phyloP scores from a whole-genome alignment of 805 yeast genomes.

The Yamadazyma akitaensis region DNA sequence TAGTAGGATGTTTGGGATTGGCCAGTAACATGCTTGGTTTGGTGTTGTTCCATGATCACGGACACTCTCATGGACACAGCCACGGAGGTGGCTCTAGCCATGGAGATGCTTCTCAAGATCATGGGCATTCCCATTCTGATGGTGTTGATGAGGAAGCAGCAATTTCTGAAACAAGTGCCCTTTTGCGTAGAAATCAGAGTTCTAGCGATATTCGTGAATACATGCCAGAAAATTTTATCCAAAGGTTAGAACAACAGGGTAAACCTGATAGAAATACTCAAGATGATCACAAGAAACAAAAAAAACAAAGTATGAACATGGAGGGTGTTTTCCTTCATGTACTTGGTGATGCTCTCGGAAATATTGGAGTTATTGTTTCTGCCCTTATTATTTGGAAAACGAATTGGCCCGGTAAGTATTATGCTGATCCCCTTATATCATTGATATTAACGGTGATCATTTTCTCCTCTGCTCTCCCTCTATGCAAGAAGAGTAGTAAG shows the following conservation, averaged over 20 bases:
- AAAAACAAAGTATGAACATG: slow-evolving; percentile 81
- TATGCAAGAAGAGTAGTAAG: slow-evolving; percentile 81
- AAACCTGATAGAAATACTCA: background rate
- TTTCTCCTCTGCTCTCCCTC: slow-evolving; percentile 86
- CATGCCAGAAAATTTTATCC: slow-evolving; percentile 48
- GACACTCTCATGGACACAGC: slow-evolving; percentile 38
- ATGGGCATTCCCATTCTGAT: background rate
- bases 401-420: slow-evolving; percentile 80
- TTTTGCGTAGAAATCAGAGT: slow-evolving; percentile 8
- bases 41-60: slow-evolving; percentile 78
- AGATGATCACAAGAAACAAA: slow-evolving; percentile 4
- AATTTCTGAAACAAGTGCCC: slow-evolving; percentile 2
- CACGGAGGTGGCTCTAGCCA: slow-evolving; percentile 26
- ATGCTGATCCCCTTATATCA: slow-evolving; percentile 84
- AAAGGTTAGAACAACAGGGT: slow-evolving; percentile 32
- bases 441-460: slow-evolving; percentile 83
- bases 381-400: slow-evolving; percentile 95
- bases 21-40: slow-evolving; percentile 80
- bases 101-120: background rate
- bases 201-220: slow-evolving; percentile 27
- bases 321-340: slow-evolving; percentile 96
- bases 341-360: slow-evolving; percentile 93
- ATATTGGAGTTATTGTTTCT: slow-evolving; percentile 85
- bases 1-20: slow-evolving; percentile 82
- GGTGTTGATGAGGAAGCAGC: background rate